A percentile compares a stretch with the other conserved stretches of the same genome.
Conservation (phyloP, 2,329 filamentous ascomycete species). For the Diaporthe helianthi region DNA sequence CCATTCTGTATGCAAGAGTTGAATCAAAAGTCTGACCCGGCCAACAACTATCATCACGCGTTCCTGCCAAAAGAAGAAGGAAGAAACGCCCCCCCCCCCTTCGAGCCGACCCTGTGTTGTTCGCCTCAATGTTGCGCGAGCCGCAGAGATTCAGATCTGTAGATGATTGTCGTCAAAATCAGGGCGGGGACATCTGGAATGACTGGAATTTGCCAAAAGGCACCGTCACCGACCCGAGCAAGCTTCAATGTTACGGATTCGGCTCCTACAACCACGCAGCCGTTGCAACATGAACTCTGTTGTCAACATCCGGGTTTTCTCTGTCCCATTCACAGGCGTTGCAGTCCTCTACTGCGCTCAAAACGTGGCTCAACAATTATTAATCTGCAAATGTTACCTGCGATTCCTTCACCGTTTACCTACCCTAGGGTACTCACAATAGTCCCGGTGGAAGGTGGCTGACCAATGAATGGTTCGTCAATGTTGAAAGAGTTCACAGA, state of each 20-base stretch:
- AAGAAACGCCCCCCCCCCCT: no score
- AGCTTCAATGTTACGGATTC: no score
- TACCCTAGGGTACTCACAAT: no score
- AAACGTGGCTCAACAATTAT: background rate
- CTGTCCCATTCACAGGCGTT: background rate
- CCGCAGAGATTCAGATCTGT: background rate
- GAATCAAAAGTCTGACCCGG: background rate
- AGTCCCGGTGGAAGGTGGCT: background rate
- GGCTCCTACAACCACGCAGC: background rate
- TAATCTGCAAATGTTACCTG: background rate
- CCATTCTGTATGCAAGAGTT: no score
- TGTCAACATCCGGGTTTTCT: background rate
- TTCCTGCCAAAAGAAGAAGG: background rate
- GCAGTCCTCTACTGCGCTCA: background rate
- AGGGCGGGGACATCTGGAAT: no score
- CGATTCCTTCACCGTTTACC: background rate
- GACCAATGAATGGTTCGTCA: background rate
- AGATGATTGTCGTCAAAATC: background rate
- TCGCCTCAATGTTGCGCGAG: background rate
- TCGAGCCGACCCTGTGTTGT: background rate
- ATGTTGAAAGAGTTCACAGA: background rate
- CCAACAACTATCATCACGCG: background rate
- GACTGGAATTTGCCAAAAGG: no score
- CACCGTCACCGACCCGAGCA: background rate
- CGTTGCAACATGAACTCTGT: background rate